Evolutionary conservation across 2,329 filamentous ascomycete species (phyloP).

Genomic region (Thyridium curvatum): DNA sequence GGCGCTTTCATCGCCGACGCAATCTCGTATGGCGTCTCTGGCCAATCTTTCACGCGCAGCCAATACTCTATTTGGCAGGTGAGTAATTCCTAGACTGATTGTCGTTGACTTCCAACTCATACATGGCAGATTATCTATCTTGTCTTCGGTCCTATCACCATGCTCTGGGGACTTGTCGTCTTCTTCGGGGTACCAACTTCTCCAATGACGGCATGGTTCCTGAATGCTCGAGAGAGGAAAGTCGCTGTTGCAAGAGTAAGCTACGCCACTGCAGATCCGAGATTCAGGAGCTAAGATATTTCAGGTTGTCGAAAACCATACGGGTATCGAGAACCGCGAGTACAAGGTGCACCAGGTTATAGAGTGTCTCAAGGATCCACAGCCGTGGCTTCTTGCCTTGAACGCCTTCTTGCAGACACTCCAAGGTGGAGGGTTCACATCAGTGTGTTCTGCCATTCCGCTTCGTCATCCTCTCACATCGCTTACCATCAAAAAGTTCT

Average conservation of each 20-base stretch:
- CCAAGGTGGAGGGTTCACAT: background rate
- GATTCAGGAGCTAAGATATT: background rate
- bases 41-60: background rate
- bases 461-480: too few relatives aligned
- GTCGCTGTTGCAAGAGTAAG: background rate
- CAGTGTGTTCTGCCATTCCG: background rate
- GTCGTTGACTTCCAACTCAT: too few relatives aligned
- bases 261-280: too few relatives aligned
- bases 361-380: slow-evolving; percentile 1
- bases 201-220: slow-evolving; percentile 2
- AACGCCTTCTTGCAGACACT: slow-evolving; percentile 2
- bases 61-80: slow-evolving; percentile 1
- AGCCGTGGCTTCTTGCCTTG: background rate
- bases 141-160: slow-evolving; percentile 1
- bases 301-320: background rate
- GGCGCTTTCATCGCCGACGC: slow-evolving; percentile 7
- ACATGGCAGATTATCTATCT: slow-evolving; percentile 1
- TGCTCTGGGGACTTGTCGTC: slow-evolving; percentile 1
- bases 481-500: background rate
- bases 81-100: background rate
- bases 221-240: background rate
- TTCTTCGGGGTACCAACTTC: slow-evolving; percentile 1
- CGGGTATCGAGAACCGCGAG: background rate
- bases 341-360: slow-evolving; percentile 3
- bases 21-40: slow-evolving; percentile 6